phyloP scores from a whole-genome alignment of 176 grass and related monocot genomes.

The Bonia amplexicaulis region DNA sequence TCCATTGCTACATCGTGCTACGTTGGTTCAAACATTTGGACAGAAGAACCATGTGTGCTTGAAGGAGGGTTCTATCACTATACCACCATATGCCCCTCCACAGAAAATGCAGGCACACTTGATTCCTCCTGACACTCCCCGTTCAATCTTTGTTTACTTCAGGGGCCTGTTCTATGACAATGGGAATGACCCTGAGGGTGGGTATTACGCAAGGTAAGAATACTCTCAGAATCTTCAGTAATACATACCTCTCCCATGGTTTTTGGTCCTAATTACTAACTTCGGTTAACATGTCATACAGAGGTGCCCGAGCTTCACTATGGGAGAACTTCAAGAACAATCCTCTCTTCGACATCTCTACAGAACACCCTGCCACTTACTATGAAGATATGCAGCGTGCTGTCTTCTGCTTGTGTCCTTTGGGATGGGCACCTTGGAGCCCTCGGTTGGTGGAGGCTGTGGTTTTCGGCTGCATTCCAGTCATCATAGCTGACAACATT shows the following conservation, averaged over 20 bases:
- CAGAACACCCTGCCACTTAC: slow-evolving; percentile 71
- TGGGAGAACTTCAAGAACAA: slow-evolving; percentile 99
- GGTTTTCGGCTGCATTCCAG: slow-evolving; percentile 87
- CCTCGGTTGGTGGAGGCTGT: slow-evolving; percentile 83
- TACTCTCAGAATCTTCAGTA: background rate
- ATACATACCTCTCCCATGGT: background rate
- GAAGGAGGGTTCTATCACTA: slow-evolving; percentile 82
- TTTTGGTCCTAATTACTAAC: background rate
- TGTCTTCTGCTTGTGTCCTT: slow-evolving; percentile 82
- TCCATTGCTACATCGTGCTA: slow-evolving; percentile 56
- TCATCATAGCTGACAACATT: slow-evolving; percentile 84
- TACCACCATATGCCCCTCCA: slow-evolving; percentile 84
- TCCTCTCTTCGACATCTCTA: slow-evolving; percentile 84
- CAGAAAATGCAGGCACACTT: slow-evolving; percentile 93
- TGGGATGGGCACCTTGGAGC: slow-evolving; percentile 92
- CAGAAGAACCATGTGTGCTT: slow-evolving; percentile 87
- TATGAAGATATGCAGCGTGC: slow-evolving; percentile 90
- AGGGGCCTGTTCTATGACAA: slow-evolving; percentile 81
- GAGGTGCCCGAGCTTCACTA: slow-evolving; percentile 71
- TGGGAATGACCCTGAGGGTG: slow-evolving; percentile 83
- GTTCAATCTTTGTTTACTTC: slow-evolving; percentile 86
- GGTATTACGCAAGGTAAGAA: slow-evolving; percentile 77
- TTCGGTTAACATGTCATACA: slow-evolving; percentile 6
- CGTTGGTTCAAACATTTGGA: slow-evolving; percentile 78
- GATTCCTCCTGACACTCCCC: slow-evolving; percentile 59